phyloP scores from a whole-genome alignment of 1,139 yeast genomes.

The Saccharomyces hybrid region DNA sequence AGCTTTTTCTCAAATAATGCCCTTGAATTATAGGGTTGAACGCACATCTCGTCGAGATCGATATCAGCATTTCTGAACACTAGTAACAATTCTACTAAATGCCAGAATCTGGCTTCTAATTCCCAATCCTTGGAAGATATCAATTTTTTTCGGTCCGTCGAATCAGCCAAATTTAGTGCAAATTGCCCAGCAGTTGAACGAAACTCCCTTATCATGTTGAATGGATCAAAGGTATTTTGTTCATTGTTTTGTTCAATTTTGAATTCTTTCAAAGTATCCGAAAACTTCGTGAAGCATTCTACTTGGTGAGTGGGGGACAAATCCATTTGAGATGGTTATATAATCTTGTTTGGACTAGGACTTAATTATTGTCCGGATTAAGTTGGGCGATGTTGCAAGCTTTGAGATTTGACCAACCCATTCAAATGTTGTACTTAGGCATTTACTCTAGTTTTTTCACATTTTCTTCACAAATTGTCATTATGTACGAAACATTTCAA shows the following conservation, averaged over 20 bases:
- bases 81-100: slow-evolving; percentile 51
- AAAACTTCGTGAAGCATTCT: slow-evolving; percentile 34
- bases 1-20: slow-evolving; percentile 48
- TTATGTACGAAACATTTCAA: background rate
- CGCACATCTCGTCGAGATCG: slow-evolving; percentile 12
- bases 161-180: slow-evolving; percentile 30
- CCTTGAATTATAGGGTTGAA: slow-evolving; percentile 39
- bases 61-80: slow-evolving; percentile 39
- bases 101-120: slow-evolving; percentile 77
- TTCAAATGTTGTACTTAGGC: background rate
- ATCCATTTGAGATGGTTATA: background rate
- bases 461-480: background rate
- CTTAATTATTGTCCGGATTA: background rate
- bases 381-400: background rate
- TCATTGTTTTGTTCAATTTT: slow-evolving; percentile 33
- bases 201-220: slow-evolving; percentile 45
- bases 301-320: background rate
- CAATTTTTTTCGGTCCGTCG: slow-evolving; percentile 17
- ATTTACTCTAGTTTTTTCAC: background rate
- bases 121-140: slow-evolving; percentile 42
- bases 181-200: slow-evolving; percentile 45
- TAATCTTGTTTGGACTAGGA: background rate
- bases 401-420: background rate
- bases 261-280: slow-evolving; percentile 43
- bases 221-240: slow-evolving; percentile 33